These are phyloP conservation scores for Nymphaea thermarum DNA, from an alignment of 164 flowering plant species.

Conservation along the genomic window DNA sequence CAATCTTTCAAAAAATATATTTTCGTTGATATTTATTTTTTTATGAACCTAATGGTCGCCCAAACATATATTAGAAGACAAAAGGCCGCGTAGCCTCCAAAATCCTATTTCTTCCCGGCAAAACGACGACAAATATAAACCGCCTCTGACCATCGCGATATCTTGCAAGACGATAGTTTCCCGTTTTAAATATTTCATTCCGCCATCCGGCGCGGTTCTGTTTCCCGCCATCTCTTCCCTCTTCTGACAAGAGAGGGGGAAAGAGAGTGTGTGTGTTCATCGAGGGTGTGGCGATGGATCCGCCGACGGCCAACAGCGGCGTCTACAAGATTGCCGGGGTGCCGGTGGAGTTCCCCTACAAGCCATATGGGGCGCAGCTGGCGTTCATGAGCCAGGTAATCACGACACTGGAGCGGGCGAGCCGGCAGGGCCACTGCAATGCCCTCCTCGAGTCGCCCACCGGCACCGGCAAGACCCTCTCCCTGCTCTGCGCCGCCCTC, in stretches of 20 bases:
- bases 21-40: no score
- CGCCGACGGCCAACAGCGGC: not conserved
- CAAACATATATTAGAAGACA: no score
- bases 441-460: constrained; percentile 96
- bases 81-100: no score
- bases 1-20: no score
- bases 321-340: constrained; percentile 62
- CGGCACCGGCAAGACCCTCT: constrained; percentile 92
- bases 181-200: no score
- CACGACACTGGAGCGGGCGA: constrained; percentile 80
- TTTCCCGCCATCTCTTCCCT: not conserved
- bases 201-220: not conserved
- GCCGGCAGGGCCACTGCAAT: constrained; percentile 69
- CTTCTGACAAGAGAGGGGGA: not conserved
- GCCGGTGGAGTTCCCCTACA: constrained; percentile 80
- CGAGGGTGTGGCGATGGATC: not conserved
- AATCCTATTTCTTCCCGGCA: no score
- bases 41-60: no score
- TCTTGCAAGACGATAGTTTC: no score
- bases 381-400: constrained; percentile 91
- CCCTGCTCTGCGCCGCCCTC: constrained; percentile 86
- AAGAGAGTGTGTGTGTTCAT: not conserved
- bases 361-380: constrained; percentile 88
- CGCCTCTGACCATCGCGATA: no score
- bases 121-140: no score